phyloP scores from a whole-genome alignment of 202 grass and related monocot species.

The Dendrocalamus latiflorus region DNA sequence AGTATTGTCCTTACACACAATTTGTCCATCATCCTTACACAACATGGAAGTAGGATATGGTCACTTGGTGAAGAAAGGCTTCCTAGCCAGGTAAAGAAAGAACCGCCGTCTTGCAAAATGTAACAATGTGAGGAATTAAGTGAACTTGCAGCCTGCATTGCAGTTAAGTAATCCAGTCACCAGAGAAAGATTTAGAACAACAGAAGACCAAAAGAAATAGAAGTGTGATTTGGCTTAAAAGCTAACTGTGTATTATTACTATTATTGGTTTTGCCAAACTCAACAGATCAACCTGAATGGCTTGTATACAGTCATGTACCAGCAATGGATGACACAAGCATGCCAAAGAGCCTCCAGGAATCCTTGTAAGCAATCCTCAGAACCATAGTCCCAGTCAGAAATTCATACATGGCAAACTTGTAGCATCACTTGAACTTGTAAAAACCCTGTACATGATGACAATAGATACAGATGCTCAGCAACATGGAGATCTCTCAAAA shows the following conservation, averaged over 20 bases:
- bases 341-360: no score
- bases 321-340: no score
- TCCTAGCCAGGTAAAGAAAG: slow-evolving; percentile 69
- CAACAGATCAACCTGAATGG: slow-evolving; percentile 76
- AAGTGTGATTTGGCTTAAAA: not conserved
- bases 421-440: no score
- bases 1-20: slow-evolving; percentile 55
- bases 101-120: slow-evolving; percentile 66
- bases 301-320: slow-evolving; percentile 61
- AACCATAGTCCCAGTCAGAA: no score
- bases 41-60: slow-evolving; percentile 58
- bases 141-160: slow-evolving; percentile 59
- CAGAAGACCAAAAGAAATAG: not conserved
- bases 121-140: slow-evolving; percentile 82
- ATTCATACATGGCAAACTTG: no score
- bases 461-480: no score
- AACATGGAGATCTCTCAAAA: no score
- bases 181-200: not conserved
- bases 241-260: not conserved
- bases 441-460: no score
- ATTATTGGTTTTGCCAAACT: slow-evolving; percentile 23
- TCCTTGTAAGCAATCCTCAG: no score
- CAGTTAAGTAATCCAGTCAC: slow-evolving; percentile 13
- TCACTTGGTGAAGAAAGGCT: slow-evolving; percentile 55
- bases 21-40: slow-evolving; percentile 61